Evolutionary conservation across 2,329 filamentous ascomycete genomes (phyloP), one percentile per base, ranked within the genome.

Genomic region (Scedosporium aurantiacum): DNA sequence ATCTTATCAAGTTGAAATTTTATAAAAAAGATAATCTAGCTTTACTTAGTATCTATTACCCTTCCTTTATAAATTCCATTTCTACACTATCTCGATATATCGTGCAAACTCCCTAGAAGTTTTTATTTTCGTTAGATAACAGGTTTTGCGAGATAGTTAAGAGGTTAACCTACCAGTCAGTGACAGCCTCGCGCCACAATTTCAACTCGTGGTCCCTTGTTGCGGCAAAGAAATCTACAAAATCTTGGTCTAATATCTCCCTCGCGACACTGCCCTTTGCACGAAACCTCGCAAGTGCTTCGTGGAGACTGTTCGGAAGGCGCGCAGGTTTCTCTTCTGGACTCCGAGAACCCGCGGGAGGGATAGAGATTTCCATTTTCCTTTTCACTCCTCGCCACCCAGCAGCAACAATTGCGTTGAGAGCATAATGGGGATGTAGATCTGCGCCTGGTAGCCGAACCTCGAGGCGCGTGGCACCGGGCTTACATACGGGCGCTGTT

Each of bases 401-500:
- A 3, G 95, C 83, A 1, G 86, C 93, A 32, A 99, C 78, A 58
- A 97, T 88, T 0, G 93, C 90, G 0, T 91, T 85, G 45, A 97
- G 84, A 5, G 96, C 93, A 56, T 89, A 88, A 70, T 92, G 88
- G 0, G 93, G 87, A 71, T 97, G 97, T 3, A 91, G 84, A 69
- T 99, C 94, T 18, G 94, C 94, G n/a, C 94, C 94, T 0, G 91
- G 88, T 0, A 97, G 91, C 27, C 94, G 88, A 37, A 99, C 82
- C 75, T 99, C 94, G 70, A 99, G 92, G 12, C 94, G 84, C 7
- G 93, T 97, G 5, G 91, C 90, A 65, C 90, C 90, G 0, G 90
- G 80, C 66, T 91, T 93, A 40, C 88, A 83, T 0, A 90, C 93
- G 0, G 94, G 93, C 12, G 93, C 92, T 0, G 90, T 85, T 66